A percentile compares a stretch with the other conserved stretches of the same genome.
Evolutionary conservation across 495 filamentous ascomycete genomes (phyloP).

Genomic region (Talaromyces stipitatus): DNA sequence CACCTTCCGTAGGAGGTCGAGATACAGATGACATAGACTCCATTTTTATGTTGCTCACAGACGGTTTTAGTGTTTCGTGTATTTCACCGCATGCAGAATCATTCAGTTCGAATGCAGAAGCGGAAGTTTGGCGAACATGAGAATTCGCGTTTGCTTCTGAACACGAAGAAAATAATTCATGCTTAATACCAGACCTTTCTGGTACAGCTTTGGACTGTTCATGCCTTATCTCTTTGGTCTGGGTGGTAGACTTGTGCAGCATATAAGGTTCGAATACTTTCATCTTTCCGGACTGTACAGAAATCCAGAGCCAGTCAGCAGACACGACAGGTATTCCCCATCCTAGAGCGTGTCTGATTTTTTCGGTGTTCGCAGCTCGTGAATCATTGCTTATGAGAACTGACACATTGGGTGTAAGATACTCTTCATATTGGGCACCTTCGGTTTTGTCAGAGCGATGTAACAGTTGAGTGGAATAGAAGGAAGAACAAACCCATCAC

Average conservation of each 20-base stretch:
- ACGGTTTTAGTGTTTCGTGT: background rate
- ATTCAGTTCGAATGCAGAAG: background rate
- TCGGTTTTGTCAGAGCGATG: background rate
- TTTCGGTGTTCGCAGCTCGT: constrained; percentile 57
- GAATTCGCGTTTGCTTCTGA: background rate
- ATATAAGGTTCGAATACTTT: constrained; percentile 44
- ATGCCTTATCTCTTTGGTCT: constrained; percentile 11
- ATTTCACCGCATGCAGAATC: background rate
- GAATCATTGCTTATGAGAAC: constrained; percentile 60
- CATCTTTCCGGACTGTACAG: constrained; percentile 50
- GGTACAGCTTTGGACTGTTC: background rate
- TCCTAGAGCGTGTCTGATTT: constrained; percentile 62
- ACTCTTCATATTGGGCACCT: constrained; percentile 68
- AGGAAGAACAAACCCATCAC: constrained; percentile 52
- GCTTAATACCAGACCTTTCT: background rate
- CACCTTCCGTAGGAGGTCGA: constrained; percentile 12
- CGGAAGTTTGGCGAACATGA: background rate
- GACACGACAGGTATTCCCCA: constrained; percentile 74
- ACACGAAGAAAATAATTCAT: background rate
- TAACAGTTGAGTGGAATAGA: background rate
- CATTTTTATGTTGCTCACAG: background rate
- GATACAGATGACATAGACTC: constrained; percentile 15
- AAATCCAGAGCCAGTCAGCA: constrained; percentile 76
- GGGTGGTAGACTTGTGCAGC: constrained; percentile 22
- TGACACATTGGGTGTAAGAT: constrained; percentile 55